A percentile compares a stretch with the other conserved stretches of the same genome.
These are phyloP conservation scores for Trametes meyenii DNA, from an alignment of 768 basidiomycete species.

Conservation along the genomic window DNA sequence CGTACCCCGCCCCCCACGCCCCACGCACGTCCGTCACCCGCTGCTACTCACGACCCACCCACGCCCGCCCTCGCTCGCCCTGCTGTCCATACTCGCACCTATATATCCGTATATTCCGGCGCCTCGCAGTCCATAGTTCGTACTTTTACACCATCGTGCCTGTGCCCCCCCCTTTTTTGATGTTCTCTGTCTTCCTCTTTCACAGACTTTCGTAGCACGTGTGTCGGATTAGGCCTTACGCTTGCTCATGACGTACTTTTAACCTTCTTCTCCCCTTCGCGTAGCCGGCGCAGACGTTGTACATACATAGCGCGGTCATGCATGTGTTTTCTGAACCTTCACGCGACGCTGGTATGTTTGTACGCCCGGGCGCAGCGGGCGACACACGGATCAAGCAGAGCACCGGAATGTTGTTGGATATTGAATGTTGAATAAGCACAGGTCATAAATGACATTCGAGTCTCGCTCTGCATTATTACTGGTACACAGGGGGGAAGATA, in stretches of 20 bases:
- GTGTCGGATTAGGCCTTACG: not conserved
- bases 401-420: not conserved
- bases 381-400: not conserved
- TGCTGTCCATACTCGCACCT: not conserved
- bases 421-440: not conserved
- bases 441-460: not conserved
- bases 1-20: not conserved
- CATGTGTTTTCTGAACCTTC: not conserved
- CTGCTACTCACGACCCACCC: not conserved
- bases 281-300: not conserved
- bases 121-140: not conserved
- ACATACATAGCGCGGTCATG: not conserved
- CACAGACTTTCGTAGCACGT: constrained; percentile 1
- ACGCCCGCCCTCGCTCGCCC: not conserved
- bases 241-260: not conserved
- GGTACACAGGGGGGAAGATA: not conserved
- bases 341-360: not conserved
- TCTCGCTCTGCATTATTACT: no score
- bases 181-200: not conserved
- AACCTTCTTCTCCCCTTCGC: not conserved
- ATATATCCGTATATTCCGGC: not conserved
- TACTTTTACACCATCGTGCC: not conserved
- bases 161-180: not conserved
- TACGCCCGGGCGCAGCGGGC: not conserved
- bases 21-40: not conserved